Evolutionary conservation across 148 eudicot genomes (phyloP), one percentile per base, ranked within the genome.

Genomic region (Rhododendron ovatum): DNA sequence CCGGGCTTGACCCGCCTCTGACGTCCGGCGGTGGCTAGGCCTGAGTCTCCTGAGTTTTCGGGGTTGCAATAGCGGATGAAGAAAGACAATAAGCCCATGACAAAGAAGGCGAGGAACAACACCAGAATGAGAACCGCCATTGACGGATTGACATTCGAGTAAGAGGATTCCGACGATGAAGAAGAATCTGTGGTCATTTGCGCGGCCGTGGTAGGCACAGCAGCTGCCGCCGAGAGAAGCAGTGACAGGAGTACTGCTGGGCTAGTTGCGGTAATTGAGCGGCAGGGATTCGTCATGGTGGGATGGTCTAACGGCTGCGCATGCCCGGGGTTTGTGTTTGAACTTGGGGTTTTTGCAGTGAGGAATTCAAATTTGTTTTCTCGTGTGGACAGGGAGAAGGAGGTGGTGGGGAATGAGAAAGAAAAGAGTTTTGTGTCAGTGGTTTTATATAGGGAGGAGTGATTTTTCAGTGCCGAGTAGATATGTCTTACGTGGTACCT

Each of bases 21-120:
- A 0, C 6, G 81, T 2, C 2, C n/a, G 24, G n/a, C 78, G 12
- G 24, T 2, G 24, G 20, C 2, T 20, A 0, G 7, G 41, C 30
- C 6, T 0, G 78, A 17, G 17, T 10, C 57, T 0, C n/a, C 22
- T 35, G 69, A n/a, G 7, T 55, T 4, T 3, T 2, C n/a, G 0
- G 22, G 33, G 63, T 82, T 5, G 87, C 90, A 92, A 3, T 84
- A 89, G 24, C 88, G 92, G 41, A 91, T 83, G 90, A 86, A 92
- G 71, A 90, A 39, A 20, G 90, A 45, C 15, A 88, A 75, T 45
- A 87, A 83, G 28, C 89, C 92, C 7, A 89, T 85, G 63, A 90
- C 71, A 86, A 89, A 89, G 84, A 91, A 86, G 24, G 86, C 83
- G 47, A 81, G n/a, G 2, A 87, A 67, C 17, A 90, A 75, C 37